Conservation (phyloP, 345 rosid species). For the Gossypium turneri region DNA sequence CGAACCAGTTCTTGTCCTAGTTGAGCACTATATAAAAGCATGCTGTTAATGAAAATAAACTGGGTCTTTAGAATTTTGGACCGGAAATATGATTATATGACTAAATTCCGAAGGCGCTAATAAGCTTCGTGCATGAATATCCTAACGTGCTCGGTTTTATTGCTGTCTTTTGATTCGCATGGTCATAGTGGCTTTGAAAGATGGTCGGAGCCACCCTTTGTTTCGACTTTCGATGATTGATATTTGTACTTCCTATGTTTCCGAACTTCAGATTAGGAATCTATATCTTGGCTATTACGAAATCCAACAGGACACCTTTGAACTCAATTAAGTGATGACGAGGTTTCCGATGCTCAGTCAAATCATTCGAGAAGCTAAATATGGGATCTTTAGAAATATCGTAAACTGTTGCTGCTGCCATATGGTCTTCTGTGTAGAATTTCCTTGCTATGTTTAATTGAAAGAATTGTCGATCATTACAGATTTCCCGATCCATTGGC, state of each 20-base stretch:
- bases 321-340: background rate
- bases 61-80: background rate
- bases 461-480: constrained; percentile 10
- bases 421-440: background rate
- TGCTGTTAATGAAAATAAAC: background rate
- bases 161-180: background rate
- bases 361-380: no score
- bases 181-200: background rate
- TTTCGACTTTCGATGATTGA: no score
- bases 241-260: no score
- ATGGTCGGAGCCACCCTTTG: background rate
- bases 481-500: constrained; percentile 83
- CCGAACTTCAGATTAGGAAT: no score
- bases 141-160: background rate
- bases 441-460: constrained; percentile 10
- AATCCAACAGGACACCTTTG: background rate
- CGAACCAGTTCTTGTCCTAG: constrained; percentile 1
- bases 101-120: background rate
- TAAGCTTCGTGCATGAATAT: background rate
- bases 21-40: background rate
- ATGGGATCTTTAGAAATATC: background rate
- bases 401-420: background rate
- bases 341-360: background rate
- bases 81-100: background rate
- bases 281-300: no score